Evolutionary conservation across 371 early-diverging fungal genomes (phyloP).

Genomic region (Mucor saturninus): DNA sequence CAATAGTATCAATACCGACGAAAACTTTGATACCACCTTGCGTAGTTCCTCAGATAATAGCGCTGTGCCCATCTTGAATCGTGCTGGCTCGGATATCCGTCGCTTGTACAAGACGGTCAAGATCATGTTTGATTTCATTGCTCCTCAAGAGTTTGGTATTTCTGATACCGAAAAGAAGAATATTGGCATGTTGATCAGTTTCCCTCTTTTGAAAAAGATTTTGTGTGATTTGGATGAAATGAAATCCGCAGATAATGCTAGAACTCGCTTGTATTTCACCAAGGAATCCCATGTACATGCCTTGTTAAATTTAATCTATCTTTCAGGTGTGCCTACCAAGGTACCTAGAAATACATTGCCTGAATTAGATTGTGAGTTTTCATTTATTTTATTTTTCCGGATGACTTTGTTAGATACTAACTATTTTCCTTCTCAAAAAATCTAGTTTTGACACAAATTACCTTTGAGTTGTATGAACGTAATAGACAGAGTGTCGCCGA

Average conservation of each 20-base stretch:
- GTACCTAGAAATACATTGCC: conserved; percentile 69
- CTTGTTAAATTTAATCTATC: conserved; percentile 87
- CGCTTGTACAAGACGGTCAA: conserved; percentile 84
- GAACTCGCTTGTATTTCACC: conserved; percentile 93
- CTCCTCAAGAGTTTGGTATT: conserved; percentile 93
- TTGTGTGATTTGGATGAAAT: conserved; percentile 75
- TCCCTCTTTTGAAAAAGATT: conserved; percentile 78
- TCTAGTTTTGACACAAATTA: conserved; percentile 91
- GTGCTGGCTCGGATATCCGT: conserved; percentile 40
- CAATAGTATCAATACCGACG: not conserved
- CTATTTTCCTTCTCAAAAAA: too few relatives aligned
- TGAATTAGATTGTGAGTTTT: conserved; percentile 90
- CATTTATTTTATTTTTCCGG: not conserved
- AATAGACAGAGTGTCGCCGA: conserved; percentile 58
- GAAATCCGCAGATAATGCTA: conserved; percentile 60
- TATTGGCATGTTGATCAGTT: conserved; percentile 86
- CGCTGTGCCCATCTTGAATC: conserved; percentile 6
- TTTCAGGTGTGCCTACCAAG: conserved; percentile 83
- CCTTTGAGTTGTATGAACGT: conserved; percentile 95
- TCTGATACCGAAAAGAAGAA: conserved; percentile 79
- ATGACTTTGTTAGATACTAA: conserved; percentile 1
- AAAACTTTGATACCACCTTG: not conserved
- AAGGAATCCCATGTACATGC: conserved; percentile 95
- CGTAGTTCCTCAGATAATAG: conserved; percentile 9
- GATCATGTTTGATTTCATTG: conserved; percentile 90